phyloP scores from a whole-genome alignment of 2,329 filamentous ascomycete species.

The Aspergillus sp. region DNA sequence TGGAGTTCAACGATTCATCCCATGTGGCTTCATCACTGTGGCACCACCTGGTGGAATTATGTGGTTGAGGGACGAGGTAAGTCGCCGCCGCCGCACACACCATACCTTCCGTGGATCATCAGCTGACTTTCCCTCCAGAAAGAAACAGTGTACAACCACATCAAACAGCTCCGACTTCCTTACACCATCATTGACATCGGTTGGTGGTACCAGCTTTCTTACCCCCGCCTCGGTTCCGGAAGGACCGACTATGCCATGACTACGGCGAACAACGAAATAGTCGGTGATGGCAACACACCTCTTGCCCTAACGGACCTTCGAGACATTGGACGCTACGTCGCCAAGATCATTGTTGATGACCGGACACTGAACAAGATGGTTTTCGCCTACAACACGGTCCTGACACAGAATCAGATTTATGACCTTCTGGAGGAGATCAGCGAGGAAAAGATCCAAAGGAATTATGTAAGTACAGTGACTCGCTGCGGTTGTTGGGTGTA shows the following conservation, averaged over 20 bases:
- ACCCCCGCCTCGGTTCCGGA: slow-evolving; percentile 50
- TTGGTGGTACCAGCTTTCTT: slow-evolving; percentile 58
- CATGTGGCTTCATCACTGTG: slow-evolving; percentile 53
- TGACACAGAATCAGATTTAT: slow-evolving; percentile 52
- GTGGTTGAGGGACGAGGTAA: slow-evolving; percentile 44
- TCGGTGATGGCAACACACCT: slow-evolving; percentile 50
- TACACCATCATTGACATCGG: slow-evolving; percentile 62
- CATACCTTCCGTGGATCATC: neutral
- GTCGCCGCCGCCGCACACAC: slow-evolving; percentile 3
- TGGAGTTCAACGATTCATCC: slow-evolving; percentile 56
- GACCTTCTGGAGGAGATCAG: slow-evolving; percentile 50
- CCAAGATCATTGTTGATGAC: slow-evolving; percentile 54
- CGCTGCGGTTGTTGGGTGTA: neutral
- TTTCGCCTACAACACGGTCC: slow-evolving; percentile 51
- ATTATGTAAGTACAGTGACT: slow-evolving; percentile 35
- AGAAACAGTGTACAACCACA: slow-evolving; percentile 53
- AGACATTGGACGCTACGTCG: slow-evolving; percentile 58
- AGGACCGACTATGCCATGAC: slow-evolving; percentile 48
- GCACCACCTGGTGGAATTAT: slow-evolving; percentile 50
- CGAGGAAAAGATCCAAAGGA: slow-evolving; percentile 51
- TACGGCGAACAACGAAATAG: slow-evolving; percentile 40
- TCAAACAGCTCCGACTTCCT: slow-evolving; percentile 52
- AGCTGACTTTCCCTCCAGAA: slow-evolving; percentile 41
- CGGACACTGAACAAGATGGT: slow-evolving; percentile 58
- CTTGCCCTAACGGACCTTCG: slow-evolving; percentile 51